These are phyloP conservation scores for Triangularia verruculosa DNA, from an alignment of 2,329 filamentous ascomycete genomes.

Conservation along the genomic window DNA sequence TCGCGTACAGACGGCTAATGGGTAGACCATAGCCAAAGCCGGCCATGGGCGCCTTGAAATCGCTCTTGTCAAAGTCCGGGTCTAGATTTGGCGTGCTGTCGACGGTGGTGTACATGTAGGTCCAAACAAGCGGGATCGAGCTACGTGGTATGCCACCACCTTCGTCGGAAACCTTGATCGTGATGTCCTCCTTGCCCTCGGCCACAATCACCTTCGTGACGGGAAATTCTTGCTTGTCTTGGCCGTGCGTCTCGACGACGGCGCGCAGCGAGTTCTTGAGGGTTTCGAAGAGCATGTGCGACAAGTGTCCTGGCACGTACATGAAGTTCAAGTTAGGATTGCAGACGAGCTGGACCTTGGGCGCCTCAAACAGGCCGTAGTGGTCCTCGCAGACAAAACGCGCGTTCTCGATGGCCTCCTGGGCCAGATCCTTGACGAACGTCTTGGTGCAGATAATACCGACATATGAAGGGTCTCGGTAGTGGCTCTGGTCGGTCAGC, in stretches of 20 bases:
- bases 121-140: conserved; percentile 97
- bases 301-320: conserved; percentile 98
- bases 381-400: conserved; percentile 99
- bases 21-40: conserved; percentile 97
- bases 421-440: conserved; percentile 88
- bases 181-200: conserved; percentile 97
- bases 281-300: conserved; percentile 99
- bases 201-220: conserved; percentile 97
- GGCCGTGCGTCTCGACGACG: conserved; percentile 91
- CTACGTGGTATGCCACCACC: conserved; percentile 92
- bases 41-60: conserved; percentile 99
- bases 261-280: conserved; percentile 97
- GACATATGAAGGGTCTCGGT: conserved; percentile 89
- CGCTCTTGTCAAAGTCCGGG: conserved; percentile 96
- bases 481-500: conserved; percentile 86
- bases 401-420: conserved; percentile 97
- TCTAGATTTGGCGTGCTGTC: conserved; percentile 93
- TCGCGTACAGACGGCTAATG: conserved; percentile 88
- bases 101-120: conserved; percentile 99
- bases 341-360: conserved; percentile 94
- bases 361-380: conserved; percentile 94
- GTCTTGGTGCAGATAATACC: conserved; percentile 99
- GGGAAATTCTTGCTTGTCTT: conserved; percentile 93
- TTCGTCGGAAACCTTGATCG: conserved; percentile 96
- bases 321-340: conserved; percentile 94